Evolutionary conservation across 176 grass and related monocot genomes (phyloP), one percentile per base, ranked within the genome.

Genomic region (Ananas comosus): DNA sequence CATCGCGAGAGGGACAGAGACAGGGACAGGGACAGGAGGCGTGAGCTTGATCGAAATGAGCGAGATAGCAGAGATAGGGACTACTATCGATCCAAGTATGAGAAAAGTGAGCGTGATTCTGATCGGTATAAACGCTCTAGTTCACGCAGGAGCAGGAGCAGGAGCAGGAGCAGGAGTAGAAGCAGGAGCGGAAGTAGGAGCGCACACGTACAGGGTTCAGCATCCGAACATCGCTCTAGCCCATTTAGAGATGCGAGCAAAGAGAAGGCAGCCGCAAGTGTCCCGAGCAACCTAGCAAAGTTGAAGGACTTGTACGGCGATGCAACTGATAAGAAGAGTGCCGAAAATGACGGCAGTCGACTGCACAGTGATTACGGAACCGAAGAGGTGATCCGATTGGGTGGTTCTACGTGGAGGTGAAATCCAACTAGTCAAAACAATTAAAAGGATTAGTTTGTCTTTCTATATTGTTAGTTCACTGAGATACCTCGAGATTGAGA

Each of bases 321-420:
- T 24, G 90, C 80, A 0, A 74, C 80, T 14, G 85, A 80, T 13
- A 61, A 76, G 21, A 91, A 80, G 70, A 74, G 84, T 3, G 79
- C 88, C 21, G 64, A 47, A 2, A 24, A 72, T 14, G 56, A 83
- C 12, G 83, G 77, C 11, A 81, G 77, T 49, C 82, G 85, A 73
- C 24, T 84, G 56, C 76, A 14, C 27, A 88, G 61, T 74, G 95
- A 86, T 54, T 80, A 82, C 13, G 83, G 87, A 73, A 84, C 85
- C 2, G 90, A 99, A 82, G 95, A 99, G 83, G 95, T 99, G 49
- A 99, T 99, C 70, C 85, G 90, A 81, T 74, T 94, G 54, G 87
- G 95, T 21, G 87, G 87, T 33, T 84, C 82, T 23, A 88, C 76
- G 61, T 94, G 95, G 95, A 99, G 85, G 71, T 94, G 64, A 99